A percentile compares a stretch with the other conserved stretches of the same genome.
These are phyloP conservation scores for Cladobotryum protrusum DNA, from an alignment of 2,329 filamentous ascomycete genomes.

Conservation along the genomic window DNA sequence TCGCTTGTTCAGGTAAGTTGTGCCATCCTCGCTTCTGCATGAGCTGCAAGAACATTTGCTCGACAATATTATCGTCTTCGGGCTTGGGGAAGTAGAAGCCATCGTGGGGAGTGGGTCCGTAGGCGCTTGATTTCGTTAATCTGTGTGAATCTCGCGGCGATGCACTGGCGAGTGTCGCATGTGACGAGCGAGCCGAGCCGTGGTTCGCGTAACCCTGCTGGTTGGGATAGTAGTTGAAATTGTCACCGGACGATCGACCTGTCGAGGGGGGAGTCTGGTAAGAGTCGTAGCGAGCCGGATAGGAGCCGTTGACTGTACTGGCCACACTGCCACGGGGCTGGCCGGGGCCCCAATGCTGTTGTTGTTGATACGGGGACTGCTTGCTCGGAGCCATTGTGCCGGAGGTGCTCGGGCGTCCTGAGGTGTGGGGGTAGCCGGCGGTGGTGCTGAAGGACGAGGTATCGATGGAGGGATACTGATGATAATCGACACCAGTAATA, in stretches of 20 bases:
- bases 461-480: conserved; percentile 79
- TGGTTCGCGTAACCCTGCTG: conserved; percentile 27
- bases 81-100: conserved; percentile 63
- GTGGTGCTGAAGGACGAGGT: conserved; percentile 39
- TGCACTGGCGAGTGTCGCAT: conserved; percentile 35
- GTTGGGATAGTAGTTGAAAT: conserved; percentile 47
- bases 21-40: conserved; percentile 99
- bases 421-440: conserved; percentile 47
- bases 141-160: conserved; percentile 52
- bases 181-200: conserved; percentile 24
- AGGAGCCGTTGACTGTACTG: conserved; percentile 43
- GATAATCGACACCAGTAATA: conserved; percentile 70
- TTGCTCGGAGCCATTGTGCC: conserved; percentile 68
- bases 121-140: conserved; percentile 44
- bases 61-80: conserved; percentile 74
- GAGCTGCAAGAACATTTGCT: conserved; percentile 84
- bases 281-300: conserved; percentile 59
- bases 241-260: conserved; percentile 50
- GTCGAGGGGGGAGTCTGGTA: conserved; percentile 47
- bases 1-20: conserved; percentile 89
- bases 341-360: not conserved
- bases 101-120: conserved; percentile 35
- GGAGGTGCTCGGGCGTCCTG: conserved; percentile 48
- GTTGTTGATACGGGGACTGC: conserved; percentile 70
- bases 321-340: conserved; percentile 46